Percentiles rank a stretch among this genome's conserved stretches.
Conservation (phyloP, 306 rosid genomes). For the Erythrophleum fordii region DNA sequence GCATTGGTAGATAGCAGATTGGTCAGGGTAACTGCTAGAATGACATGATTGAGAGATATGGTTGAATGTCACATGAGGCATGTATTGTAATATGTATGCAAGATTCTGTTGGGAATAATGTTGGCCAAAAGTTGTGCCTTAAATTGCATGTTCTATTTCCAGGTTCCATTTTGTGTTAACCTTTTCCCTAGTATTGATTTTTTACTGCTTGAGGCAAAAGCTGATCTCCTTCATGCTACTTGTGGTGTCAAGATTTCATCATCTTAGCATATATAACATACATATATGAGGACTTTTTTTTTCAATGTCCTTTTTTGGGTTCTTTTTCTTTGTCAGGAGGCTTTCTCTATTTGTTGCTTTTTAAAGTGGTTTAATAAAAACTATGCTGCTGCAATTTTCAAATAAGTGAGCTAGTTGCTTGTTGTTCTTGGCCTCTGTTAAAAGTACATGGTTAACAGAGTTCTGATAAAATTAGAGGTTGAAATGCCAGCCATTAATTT, state of each 20-base stretch:
- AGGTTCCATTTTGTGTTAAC: neutral
- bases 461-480: no score
- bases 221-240: neutral
- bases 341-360: neutral
- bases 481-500: no score
- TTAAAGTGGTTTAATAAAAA: neutral
- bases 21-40: neutral
- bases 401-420: neutral
- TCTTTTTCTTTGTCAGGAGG: neutral
- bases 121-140: neutral
- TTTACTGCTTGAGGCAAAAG: neutral
- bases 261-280: neutral
- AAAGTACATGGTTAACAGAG: neutral
- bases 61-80: constrained; percentile 1
- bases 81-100: constrained; percentile 25
- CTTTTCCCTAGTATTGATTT: neutral
- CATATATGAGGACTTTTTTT: neutral
- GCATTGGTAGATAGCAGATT: neutral
- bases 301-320: neutral
- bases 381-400: neutral
- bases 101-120: constrained; percentile 5
- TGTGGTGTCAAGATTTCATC: neutral
- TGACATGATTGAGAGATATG: constrained; percentile 9
- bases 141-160: neutral
- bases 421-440: constrained; percentile 3